Conservation (phyloP, 2,329 filamentous ascomycete genomes). For the Cladosporium sp. region DNA sequence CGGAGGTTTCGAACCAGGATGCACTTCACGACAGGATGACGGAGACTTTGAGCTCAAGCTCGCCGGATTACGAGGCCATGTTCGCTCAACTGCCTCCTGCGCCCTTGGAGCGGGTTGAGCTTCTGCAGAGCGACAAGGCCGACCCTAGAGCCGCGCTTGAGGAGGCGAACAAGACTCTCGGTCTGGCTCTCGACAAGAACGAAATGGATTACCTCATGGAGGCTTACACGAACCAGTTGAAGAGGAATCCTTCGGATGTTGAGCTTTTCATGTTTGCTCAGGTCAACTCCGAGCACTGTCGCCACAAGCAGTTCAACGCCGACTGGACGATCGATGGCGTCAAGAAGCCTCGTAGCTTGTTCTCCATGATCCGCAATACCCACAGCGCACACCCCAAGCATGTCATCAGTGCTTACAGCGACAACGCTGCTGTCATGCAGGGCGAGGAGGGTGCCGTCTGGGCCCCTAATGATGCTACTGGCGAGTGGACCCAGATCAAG, state of each 20-base stretch:
- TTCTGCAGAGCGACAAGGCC: conserved; percentile 37
- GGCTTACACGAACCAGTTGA: conserved; percentile 64
- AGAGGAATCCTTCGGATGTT: conserved; percentile 73
- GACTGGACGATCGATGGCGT: conserved; percentile 91
- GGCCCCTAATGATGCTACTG: conserved; percentile 82
- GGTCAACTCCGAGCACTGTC: conserved; percentile 94
- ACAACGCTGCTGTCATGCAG: conserved; percentile 91
- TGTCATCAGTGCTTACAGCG: conserved; percentile 94
- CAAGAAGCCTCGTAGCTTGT: conserved; percentile 74
- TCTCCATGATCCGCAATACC: conserved; percentile 95
- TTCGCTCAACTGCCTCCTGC: conserved; percentile 67
- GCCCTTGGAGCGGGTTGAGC: conserved; percentile 70
- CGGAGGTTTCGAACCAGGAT: conserved; percentile 60
- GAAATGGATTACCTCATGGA: conserved; percentile 96
- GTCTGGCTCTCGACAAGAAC: conserved; percentile 78
- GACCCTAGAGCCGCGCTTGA: conserved; percentile 71
- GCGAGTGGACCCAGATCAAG: conserved; percentile 81
- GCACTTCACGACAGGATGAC: conserved; percentile 93
- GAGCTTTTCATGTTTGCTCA: conserved; percentile 99
- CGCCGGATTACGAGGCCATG: conserved; percentile 69
- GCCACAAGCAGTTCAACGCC: conserved; percentile 92
- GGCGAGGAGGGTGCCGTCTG: conserved; percentile 71
- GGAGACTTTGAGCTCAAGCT: conserved; percentile 65
- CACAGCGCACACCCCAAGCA: conserved; percentile 72
- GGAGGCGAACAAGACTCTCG: conserved; percentile 77